These are phyloP conservation scores for Tricholoma terreum DNA, from an alignment of 768 basidiomycete species.

Conservation along the genomic window DNA sequence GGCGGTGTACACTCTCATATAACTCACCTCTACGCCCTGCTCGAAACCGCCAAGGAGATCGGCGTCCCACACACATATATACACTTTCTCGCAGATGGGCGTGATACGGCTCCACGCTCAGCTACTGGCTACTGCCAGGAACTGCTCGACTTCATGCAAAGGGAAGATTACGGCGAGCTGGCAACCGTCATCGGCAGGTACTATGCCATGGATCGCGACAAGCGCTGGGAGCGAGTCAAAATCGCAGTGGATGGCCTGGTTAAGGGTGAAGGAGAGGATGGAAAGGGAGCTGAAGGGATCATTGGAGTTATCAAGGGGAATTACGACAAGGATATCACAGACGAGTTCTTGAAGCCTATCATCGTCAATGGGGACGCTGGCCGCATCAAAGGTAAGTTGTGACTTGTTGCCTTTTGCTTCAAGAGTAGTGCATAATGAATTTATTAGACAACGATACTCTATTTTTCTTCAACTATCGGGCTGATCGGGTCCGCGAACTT, in stretches of 20 bases:
- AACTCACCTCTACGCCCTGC: conserved; percentile 82
- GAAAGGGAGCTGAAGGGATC: conserved; percentile 45
- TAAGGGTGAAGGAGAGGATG: conserved; percentile 58
- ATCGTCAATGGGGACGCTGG: conserved; percentile 79
- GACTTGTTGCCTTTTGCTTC: not conserved
- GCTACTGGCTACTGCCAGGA: conserved; percentile 75
- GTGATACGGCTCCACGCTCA: conserved; percentile 89
- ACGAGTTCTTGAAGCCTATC: conserved; percentile 95
- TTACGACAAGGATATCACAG: conserved; percentile 84
- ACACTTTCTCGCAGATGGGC: conserved; percentile 94
- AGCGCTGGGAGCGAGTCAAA: conserved; percentile 94
- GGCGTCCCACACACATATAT: conserved; percentile 84
- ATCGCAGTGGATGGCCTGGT: conserved; percentile 85
- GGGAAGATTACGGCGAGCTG: conserved; percentile 76
- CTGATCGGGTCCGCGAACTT: conserved; percentile 94
- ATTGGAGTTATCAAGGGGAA: conserved; percentile 53
- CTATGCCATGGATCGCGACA: conserved; percentile 97
- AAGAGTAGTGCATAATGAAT: not conserved
- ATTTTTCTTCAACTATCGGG: conserved; percentile 97
- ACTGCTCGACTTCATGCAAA: conserved; percentile 71
- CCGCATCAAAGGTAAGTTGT: conserved; percentile 70
- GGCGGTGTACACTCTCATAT: conserved; percentile 98
- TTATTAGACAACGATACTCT: conserved; percentile 75
- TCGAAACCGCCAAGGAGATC: conserved; percentile 85
- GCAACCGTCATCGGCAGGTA: conserved; percentile 88